Percentiles rank a stretch among this genome's conserved stretches.
phyloP scores from a whole-genome alignment of 2,329 filamentous ascomycete genomes.

The Xylaria sp. region DNA sequence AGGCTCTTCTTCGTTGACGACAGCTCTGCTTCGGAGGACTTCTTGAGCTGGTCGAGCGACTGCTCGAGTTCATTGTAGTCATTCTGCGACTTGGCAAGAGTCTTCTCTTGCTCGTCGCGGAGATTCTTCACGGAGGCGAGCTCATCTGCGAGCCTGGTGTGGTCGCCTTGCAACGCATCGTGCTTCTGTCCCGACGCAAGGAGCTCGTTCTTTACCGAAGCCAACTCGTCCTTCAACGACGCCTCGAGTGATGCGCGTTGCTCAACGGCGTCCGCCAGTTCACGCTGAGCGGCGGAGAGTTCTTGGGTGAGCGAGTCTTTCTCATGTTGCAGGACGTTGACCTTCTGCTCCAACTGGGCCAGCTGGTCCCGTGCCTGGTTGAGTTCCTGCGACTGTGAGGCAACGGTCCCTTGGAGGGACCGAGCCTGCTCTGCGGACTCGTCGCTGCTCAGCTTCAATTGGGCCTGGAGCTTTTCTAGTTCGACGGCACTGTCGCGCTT shows the following conservation, averaged over 20 bases:
- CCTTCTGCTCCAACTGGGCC: conserved; percentile 29
- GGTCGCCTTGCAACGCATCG: conserved; percentile 34
- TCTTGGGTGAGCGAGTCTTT: conserved; percentile 35
- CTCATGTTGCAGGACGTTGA: conserved; percentile 25
- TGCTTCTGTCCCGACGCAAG: conserved; percentile 39
- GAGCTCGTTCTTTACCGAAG: conserved; percentile 40
- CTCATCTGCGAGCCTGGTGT: conserved; percentile 31
- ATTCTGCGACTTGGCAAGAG: conserved; percentile 23
- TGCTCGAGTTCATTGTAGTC: conserved; percentile 24
- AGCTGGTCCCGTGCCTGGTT: conserved; percentile 28
- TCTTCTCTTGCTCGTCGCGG: conserved; percentile 28
- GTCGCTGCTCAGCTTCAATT: conserved; percentile 37
- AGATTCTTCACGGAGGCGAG: conserved; percentile 28
- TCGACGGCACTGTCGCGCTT: conserved; percentile 39
- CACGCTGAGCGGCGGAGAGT: conserved; percentile 38
- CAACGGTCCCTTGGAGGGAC: conserved; percentile 25
- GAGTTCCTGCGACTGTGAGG: conserved; percentile 25
- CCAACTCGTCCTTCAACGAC: conserved; percentile 38
- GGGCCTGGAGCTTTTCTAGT: conserved; percentile 39
- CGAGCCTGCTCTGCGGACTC: conserved; percentile 30
- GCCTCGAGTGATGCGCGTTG: conserved; percentile 40
- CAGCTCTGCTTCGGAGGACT: conserved; percentile 38
- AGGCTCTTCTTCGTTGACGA: conserved; percentile 33
- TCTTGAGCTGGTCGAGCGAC: conserved; percentile 32
- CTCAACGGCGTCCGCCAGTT: conserved; percentile 40